Conservation (phyloP, 495 filamentous ascomycete genomes). For the Pyrenula aspistea region DNA sequence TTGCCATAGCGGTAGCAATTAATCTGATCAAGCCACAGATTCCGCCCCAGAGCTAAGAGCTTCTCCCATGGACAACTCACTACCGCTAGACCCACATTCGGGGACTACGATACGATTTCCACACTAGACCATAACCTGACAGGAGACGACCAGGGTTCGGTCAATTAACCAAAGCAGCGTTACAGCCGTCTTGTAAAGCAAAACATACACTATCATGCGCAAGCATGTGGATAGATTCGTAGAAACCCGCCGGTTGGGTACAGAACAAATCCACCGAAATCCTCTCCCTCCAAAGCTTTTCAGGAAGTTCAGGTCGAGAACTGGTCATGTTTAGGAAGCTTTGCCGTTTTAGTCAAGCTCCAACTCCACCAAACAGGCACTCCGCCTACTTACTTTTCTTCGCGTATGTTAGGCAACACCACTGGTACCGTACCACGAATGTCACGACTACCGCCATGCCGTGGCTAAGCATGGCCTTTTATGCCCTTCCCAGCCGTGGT, state of each 20-base stretch:
- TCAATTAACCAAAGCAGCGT: neutral
- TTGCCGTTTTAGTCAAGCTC: neutral
- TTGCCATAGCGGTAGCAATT: neutral
- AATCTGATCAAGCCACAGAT: neutral
- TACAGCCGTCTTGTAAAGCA: neutral
- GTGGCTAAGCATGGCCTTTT: neutral
- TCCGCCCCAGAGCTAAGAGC: neutral
- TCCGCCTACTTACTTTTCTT: neutral
- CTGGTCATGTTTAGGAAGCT: neutral
- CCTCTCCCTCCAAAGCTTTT: too few species aligned
- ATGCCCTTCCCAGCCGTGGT: neutral
- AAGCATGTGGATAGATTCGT: neutral
- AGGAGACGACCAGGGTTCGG: neutral
- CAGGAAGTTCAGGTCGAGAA: neutral
- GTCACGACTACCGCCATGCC: neutral
- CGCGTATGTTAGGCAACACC: neutral
- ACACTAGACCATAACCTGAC: neutral
- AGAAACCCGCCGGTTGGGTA: neutral
- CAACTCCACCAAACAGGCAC: neutral
- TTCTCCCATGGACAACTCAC: neutral
- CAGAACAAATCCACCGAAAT: neutral
- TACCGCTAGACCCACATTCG: neutral
- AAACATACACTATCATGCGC: neutral
- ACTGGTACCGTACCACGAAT: neutral
- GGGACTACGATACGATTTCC: neutral